Evolutionary conservation across 1,284 basidiomycete genomes (phyloP), one percentile per base, ranked within the genome.

Genomic region (Heliocybe sulcata): DNA sequence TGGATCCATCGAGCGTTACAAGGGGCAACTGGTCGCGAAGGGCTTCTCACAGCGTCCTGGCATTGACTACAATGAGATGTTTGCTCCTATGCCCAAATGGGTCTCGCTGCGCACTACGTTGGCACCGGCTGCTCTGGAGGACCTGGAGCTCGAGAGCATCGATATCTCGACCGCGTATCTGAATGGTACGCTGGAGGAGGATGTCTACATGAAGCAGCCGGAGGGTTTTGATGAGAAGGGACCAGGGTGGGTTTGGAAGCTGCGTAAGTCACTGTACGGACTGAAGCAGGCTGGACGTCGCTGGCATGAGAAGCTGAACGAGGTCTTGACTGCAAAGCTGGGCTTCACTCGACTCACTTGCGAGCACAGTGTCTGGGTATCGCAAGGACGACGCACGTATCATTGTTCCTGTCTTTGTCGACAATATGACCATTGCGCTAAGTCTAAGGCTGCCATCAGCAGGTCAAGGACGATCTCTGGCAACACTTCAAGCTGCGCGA

Each of bases 21-120:
- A 74, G 55, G 71, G 66, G 0, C 54, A 73, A 1, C 62, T 76
- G 1, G 71, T 72, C 3, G 74, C 73, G 0, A 69, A 72, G 47
- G 77, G 76, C 1, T 80, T 72, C 58, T 35, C 33, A 19, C 77
- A 81, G 57, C 52, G 59, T 3, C 65, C 67, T 47, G 73, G 77
- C 2, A 55, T 73, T 27, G 72, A 80, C 60, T 79, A 68, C 58
- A 60, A 63, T 16, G 62, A 77, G 52, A 72, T 68, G 4, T 76
- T 72, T 57, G 64, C 74, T 1, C 72, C 73, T 16, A 70, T 68
- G 0, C 64, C 67, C 11, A 58, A 63, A 26, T 65, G 65, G 51
- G 58, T 63, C 0, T 61, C 70, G 1, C 57, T 77, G 3, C 59
- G 69, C 0, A 51, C 65, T 14, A 60, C 75, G n/a, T 55, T 76